phyloP scores from a whole-genome alignment of 1,139 yeast species.

The Suhomyces kunorum region DNA sequence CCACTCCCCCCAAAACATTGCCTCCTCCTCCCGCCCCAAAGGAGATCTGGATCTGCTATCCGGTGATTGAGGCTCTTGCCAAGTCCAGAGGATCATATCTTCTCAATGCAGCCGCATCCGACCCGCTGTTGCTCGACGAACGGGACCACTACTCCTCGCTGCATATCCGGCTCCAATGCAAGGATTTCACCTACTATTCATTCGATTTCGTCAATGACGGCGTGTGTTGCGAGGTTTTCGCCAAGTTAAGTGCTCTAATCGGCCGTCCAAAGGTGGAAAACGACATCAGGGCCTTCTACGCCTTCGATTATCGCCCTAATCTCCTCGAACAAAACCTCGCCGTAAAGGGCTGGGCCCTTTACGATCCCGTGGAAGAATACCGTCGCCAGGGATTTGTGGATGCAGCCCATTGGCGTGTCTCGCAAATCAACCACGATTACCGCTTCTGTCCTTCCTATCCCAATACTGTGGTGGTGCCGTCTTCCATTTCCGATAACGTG shows the following conservation, averaged over 20 bases:
- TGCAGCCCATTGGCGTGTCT: slow-evolving; percentile 62
- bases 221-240: slow-evolving; percentile 70
- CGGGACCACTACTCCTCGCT: slow-evolving; percentile 51
- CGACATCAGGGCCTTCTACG: slow-evolving; percentile 47
- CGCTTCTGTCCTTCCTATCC: slow-evolving; percentile 81
- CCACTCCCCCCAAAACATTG: background rate
- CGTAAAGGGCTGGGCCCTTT: slow-evolving; percentile 71
- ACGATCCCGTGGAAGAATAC: slow-evolving; percentile 65
- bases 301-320: slow-evolving; percentile 52
- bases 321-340: slow-evolving; percentile 61
- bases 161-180: slow-evolving; percentile 69
- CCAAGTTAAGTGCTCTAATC: slow-evolving; percentile 67
- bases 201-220: slow-evolving; percentile 66
- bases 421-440: slow-evolving; percentile 65
- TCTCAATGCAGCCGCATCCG: slow-evolving; percentile 17
- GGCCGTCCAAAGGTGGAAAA: slow-evolving; percentile 35
- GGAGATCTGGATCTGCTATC: slow-evolving; percentile 93
- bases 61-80: slow-evolving; percentile 70
- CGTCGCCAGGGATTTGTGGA: slow-evolving; percentile 57
- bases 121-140: slow-evolving; percentile 5
- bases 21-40: slow-evolving; percentile 22
- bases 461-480: slow-evolving; percentile 63
- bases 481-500: slow-evolving; percentile 74
- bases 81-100: slow-evolving; percentile 57
- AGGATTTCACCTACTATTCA: slow-evolving; percentile 84